phyloP scores from a whole-genome alignment of 768 basidiomycete species.

The Mycena chlorophos region DNA sequence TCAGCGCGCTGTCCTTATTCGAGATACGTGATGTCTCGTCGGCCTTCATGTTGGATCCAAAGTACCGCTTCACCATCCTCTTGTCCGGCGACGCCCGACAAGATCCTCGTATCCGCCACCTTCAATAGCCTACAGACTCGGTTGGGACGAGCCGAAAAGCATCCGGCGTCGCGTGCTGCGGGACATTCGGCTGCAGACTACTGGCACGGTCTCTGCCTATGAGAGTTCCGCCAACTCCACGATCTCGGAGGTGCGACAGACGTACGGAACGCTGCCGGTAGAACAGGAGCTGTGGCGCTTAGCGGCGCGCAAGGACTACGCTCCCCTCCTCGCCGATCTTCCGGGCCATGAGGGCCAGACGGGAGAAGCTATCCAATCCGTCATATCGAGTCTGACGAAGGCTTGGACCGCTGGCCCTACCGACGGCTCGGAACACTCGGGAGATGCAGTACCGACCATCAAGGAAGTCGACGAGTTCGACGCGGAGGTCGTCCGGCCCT shows the following conservation, averaged over 20 bases:
- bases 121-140: no score
- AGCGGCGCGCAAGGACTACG: neutral
- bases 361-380: neutral
- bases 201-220: no score
- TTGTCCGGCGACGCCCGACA: no score
- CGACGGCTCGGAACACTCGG: neutral
- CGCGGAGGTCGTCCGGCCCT: neutral
- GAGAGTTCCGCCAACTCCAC: conserved; percentile 6
- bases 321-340: neutral
- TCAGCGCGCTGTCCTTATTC: neutral
- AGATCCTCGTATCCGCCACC: no score
- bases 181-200: no score
- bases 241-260: neutral
- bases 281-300: neutral
- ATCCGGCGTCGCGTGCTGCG: no score
- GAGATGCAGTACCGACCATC: no score
- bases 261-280: neutral
- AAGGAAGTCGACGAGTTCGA: no score
- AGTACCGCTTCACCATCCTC: neutral
- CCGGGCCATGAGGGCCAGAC: neutral
- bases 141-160: no score
- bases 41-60: neutral
- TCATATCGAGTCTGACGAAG: neutral
- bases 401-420: neutral
- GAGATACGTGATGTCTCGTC: neutral